Evolutionary conservation across 2,329 filamentous ascomycete species (phyloP).

Genomic region (Fusarium compactum): DNA sequence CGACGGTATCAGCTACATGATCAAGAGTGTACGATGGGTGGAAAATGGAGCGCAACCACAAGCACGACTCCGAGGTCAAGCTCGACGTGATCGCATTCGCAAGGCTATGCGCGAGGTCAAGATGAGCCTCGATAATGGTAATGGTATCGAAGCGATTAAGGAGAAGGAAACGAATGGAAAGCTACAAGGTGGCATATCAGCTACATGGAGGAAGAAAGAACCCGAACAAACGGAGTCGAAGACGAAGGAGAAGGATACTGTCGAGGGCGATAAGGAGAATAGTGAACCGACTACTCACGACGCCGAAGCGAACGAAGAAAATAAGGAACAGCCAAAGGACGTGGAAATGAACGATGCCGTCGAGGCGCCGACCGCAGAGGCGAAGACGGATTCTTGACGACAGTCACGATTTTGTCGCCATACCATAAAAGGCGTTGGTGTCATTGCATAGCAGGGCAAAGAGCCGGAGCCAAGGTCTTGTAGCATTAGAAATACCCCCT

Average conservation of each 20-base stretch:
- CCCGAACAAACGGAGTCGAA: slow-evolving; percentile 41
- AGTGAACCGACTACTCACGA: slow-evolving; percentile 40
- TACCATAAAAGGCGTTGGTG: slow-evolving; percentile 42
- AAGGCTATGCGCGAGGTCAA: slow-evolving; percentile 67
- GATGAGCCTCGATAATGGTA: slow-evolving; percentile 50
- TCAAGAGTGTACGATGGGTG: slow-evolving; percentile 86
- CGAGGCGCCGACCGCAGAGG: slow-evolving; percentile 28
- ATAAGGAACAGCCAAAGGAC: slow-evolving; percentile 43
- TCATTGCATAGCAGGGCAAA: slow-evolving; percentile 39
- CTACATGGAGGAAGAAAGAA: slow-evolving; percentile 53
- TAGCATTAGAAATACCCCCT: slow-evolving; percentile 48
- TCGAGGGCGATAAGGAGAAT: slow-evolving; percentile 64
- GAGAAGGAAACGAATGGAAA: slow-evolving; percentile 44
- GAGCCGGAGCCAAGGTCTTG: slow-evolving; percentile 32
- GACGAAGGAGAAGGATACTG: slow-evolving; percentile 49
- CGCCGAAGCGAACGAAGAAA: slow-evolving; percentile 13
- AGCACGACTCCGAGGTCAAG: slow-evolving; percentile 67
- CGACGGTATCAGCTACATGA: slow-evolving; percentile 90
- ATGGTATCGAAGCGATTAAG: slow-evolving; percentile 43
- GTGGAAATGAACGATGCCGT: slow-evolving; percentile 50
- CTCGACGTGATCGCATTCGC: slow-evolving; percentile 67
- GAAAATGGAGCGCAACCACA: slow-evolving; percentile 76
- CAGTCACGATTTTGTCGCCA: slow-evolving; percentile 23
- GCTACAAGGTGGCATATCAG: slow-evolving; percentile 49
- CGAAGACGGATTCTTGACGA: slow-evolving; percentile 31